phyloP scores from a whole-genome alignment of 257 asterid genomes.

The Plectranthus barbatus region DNA sequence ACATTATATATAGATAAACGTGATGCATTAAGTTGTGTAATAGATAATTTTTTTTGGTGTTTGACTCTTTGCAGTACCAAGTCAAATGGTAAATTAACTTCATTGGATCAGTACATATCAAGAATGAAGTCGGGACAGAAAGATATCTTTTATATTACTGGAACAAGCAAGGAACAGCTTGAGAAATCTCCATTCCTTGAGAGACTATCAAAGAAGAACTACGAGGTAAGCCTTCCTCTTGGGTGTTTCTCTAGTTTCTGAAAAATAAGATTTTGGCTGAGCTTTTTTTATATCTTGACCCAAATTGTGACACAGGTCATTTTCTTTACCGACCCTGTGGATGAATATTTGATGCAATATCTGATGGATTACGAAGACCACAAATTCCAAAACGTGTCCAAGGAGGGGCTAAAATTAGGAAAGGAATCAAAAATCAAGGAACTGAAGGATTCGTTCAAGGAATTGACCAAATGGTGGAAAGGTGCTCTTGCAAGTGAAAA shows the following conservation, averaged over 20 bases:
- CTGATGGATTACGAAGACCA: conserved; percentile 90
- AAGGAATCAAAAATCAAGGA: conserved; percentile 77
- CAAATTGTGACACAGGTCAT: conserved; percentile 53
- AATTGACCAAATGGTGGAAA: conserved; percentile 93
- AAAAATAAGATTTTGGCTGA: too few species aligned
- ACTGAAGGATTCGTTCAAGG: conserved; percentile 81
- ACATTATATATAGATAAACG: neutral
- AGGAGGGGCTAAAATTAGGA: conserved; percentile 81
- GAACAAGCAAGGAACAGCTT: conserved; percentile 88
- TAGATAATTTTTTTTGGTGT: neutral
- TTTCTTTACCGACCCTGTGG: conserved; percentile 84
- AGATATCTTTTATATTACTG: conserved; percentile 90
- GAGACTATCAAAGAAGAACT: conserved; percentile 75
- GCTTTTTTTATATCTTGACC: neutral
- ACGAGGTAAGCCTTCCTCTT: conserved; percentile 45
- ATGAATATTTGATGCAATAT: conserved; percentile 91
- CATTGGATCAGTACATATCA: conserved; percentile 86
- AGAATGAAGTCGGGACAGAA: conserved; percentile 94
- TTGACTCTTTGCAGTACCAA: conserved; percentile 47
- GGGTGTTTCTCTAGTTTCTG: neutral
- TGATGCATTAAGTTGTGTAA: neutral
- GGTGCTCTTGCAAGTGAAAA: conserved; percentile 71
- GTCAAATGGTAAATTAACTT: conserved; percentile 85
- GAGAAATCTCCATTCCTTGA: conserved; percentile 98
- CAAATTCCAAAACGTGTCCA: conserved; percentile 91